Conservation (phyloP, 805 yeast genomes). For the Saturnispora galanensis region DNA sequence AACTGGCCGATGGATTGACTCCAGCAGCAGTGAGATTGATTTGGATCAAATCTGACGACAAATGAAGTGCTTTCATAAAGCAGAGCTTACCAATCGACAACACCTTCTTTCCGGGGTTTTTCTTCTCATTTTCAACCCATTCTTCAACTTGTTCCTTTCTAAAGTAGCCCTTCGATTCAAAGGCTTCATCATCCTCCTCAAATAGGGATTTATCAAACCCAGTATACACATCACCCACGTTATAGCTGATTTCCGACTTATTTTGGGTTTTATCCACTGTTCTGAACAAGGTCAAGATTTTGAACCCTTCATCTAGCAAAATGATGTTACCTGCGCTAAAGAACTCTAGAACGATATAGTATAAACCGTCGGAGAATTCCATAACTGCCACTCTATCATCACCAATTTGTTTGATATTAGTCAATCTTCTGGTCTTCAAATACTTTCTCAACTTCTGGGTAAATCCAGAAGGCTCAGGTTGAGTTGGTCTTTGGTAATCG, state of each 20-base stretch:
- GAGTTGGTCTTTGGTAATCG: constrained; percentile 69
- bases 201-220: constrained; percentile 50
- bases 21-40: constrained; percentile 39
- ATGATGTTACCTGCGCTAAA: constrained; percentile 92
- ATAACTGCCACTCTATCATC: constrained; percentile 78
- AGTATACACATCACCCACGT: constrained; percentile 64
- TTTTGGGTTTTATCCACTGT: constrained; percentile 38
- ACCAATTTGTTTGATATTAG: constrained; percentile 62
- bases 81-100: constrained; percentile 60
- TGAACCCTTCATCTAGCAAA: constrained; percentile 56
- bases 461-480: constrained; percentile 76
- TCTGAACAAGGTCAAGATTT: constrained; percentile 67
- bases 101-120: constrained; percentile 34
- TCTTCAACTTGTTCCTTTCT: constrained; percentile 24
- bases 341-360: constrained; percentile 75
- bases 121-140: constrained; percentile 33
- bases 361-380: constrained; percentile 74
- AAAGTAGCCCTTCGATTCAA: constrained; percentile 13
- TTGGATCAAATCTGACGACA: constrained; percentile 71
- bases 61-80: constrained; percentile 57
- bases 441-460: constrained; percentile 82
- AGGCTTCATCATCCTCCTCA: constrained; percentile 7
- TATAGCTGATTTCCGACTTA: constrained; percentile 58
- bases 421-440: constrained; percentile 67
- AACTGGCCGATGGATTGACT: constrained; percentile 31